Evolutionary conservation across 805 yeast genomes (phyloP).

Genomic region (Nakazawaea ambrosiae): DNA sequence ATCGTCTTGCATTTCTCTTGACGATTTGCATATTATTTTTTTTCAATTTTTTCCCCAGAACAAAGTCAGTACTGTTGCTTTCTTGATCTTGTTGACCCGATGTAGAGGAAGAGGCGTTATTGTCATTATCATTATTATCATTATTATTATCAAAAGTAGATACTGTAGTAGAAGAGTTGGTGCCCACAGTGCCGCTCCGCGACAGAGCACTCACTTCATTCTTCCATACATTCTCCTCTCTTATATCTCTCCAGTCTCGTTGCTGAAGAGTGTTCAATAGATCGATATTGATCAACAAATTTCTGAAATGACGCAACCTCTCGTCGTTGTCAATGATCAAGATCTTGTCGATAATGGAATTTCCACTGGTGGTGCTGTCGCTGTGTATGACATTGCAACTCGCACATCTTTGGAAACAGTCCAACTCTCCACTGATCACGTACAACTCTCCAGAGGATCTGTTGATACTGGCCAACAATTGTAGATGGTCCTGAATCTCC

Average conservation of each 20-base stretch:
- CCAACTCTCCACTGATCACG: conserved; percentile 26
- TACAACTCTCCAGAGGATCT: conserved; percentile 26
- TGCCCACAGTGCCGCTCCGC: neutral
- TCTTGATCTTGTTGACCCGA: too few species aligned
- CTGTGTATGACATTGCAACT: conserved; percentile 3
- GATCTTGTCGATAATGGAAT: conserved; percentile 8
- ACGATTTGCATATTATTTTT: conserved; percentile 1
- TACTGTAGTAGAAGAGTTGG: neutral
- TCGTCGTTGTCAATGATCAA: neutral
- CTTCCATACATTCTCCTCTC: conserved; percentile 4
- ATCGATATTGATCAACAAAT: conserved; percentile 1
- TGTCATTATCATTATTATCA: neutral
- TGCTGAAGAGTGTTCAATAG: neutral
- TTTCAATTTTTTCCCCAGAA: conserved; percentile 4
- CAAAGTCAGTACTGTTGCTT: too few species aligned
- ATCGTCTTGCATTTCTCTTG: too few species aligned
- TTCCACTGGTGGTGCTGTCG: conserved; percentile 1
- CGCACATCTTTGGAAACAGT: conserved; percentile 10
- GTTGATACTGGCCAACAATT: conserved; percentile 21
- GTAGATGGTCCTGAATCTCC: conserved; percentile 12
- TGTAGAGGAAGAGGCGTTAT: too few species aligned
- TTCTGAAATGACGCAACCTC: neutral
- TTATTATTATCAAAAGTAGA: neutral
- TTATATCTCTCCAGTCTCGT: neutral
- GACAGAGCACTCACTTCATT: neutral